Evolutionary conservation across 805 yeast genomes (phyloP).

Genomic region (Teunomyces funiuensis): DNA sequence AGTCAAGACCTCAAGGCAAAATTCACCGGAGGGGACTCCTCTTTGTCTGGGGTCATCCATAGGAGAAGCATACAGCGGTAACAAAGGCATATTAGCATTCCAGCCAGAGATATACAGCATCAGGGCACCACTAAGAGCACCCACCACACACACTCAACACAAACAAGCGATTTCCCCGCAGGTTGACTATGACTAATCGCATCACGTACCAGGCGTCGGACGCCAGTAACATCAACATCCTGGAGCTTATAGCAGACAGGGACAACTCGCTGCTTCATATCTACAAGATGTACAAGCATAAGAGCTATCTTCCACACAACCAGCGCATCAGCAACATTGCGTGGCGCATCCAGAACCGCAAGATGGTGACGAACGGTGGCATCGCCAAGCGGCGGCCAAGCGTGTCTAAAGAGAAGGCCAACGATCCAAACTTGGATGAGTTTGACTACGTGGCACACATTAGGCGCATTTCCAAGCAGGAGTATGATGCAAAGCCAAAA

Average conservation of each 20-base stretch:
- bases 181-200: constrained; percentile 3
- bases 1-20: constrained; percentile 3
- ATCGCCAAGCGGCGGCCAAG: not conserved
- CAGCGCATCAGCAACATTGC: constrained; percentile 44
- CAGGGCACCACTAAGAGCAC: too few species aligned
- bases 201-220: constrained; percentile 11
- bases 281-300: constrained; percentile 42
- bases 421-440: constrained; percentile 36
- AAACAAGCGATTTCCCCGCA: not conserved
- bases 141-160: not conserved
- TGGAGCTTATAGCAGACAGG: constrained; percentile 25
- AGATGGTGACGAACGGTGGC: constrained; percentile 17
- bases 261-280: constrained; percentile 39
- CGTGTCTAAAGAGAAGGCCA: constrained; percentile 8
- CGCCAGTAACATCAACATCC: constrained; percentile 9
- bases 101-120: too few species aligned
- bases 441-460: constrained; percentile 49
- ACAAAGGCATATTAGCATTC: not conserved
- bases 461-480: constrained; percentile 41
- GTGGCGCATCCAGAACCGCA: constrained; percentile 45
- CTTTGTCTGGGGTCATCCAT: constrained; percentile 6
- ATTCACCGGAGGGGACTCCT: constrained; percentile 5
- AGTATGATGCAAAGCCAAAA: constrained; percentile 14
- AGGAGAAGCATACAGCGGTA: too few species aligned
- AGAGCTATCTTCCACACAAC: constrained; percentile 42